A percentile compares a stretch with the other conserved stretches of the same genome.
phyloP scores from a whole-genome alignment of 2,329 filamentous ascomycete genomes.

The Claviceps sp. region DNA sequence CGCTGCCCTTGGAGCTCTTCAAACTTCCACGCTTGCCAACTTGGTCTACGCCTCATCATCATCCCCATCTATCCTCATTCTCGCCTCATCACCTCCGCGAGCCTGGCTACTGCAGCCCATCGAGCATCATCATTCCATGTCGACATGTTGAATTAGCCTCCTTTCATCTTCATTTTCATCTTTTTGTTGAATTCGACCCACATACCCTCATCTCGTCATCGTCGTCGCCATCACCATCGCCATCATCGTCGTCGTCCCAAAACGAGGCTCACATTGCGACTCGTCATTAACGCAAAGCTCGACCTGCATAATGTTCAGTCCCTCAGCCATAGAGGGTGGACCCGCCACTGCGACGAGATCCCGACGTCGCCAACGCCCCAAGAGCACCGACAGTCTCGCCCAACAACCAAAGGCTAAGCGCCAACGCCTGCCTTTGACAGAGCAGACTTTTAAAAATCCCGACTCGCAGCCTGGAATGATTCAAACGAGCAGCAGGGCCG shows the following conservation, averaged over 20 bases:
- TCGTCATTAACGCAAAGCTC: neutral
- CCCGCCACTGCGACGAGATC: slow-evolving; percentile 44
- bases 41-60: neutral
- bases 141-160: slow-evolving; percentile 8
- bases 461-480: slow-evolving; percentile 38
- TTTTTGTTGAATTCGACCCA: neutral
- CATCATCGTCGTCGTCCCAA: neutral
- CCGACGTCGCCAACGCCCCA: slow-evolving; percentile 47
- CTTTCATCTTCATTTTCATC: neutral
- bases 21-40: neutral
- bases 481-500: slow-evolving; percentile 34
- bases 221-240: neutral
- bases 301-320: slow-evolving; percentile 42
- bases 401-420: slow-evolving; percentile 52
- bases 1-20: slow-evolving; percentile 3
- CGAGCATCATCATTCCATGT: slow-evolving; percentile 1
- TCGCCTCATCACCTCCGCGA: neutral
- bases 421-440: slow-evolving; percentile 42
- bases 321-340: slow-evolving; percentile 36
- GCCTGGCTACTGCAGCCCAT: slow-evolving; percentile 1
- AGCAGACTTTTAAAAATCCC: slow-evolving; percentile 42
- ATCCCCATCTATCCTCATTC: neutral
- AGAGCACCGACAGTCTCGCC: slow-evolving; percentile 38
- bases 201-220: too few relatives aligned
- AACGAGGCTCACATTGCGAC: slow-evolving; percentile 1